These are phyloP conservation scores for Rhizomucor miehei DNA, from an alignment of 371 early-diverging fungal species.

Conservation along the genomic window DNA sequence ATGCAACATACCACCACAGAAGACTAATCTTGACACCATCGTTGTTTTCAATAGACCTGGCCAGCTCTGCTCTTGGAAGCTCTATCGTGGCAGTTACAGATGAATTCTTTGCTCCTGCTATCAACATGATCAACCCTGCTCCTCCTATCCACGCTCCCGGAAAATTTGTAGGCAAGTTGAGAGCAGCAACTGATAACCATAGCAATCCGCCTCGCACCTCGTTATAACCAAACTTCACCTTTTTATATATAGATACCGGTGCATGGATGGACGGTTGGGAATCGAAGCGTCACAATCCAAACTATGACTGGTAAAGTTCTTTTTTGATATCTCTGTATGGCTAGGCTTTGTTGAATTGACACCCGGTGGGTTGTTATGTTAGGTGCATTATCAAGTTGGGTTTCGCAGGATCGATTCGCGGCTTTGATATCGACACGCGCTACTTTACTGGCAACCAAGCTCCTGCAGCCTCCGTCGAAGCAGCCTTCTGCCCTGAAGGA, in stretches of 20 bases:
- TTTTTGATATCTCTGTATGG: background rate
- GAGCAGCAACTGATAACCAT: background rate
- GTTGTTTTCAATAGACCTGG: conserved; percentile 70
- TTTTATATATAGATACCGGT: conserved; percentile 66
- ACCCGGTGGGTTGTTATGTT: background rate
- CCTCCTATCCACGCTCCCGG: conserved; percentile 70
- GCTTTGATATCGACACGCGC: conserved; percentile 86
- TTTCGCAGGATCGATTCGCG: conserved; percentile 76
- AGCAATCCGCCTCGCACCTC: no score
- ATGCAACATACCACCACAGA: background rate
- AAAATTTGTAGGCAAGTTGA: conserved; percentile 49
- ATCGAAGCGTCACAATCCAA: conserved; percentile 80
- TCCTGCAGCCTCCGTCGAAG: conserved; percentile 74
- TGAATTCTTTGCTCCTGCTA: conserved; percentile 86
- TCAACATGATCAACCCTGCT: conserved; percentile 70
- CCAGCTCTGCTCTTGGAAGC: conserved; percentile 69
- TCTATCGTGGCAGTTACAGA: conserved; percentile 76
- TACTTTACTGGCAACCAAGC: conserved; percentile 89
- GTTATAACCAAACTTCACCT: no score
- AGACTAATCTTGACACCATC: no score
- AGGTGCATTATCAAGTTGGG: conserved; percentile 82
- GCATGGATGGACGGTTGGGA: conserved; percentile 93
- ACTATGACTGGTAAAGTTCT: conserved; percentile 78
- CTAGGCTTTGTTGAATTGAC: background rate
- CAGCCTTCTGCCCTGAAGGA: conserved; percentile 48